A percentile compares a stretch with the other conserved stretches of the same genome.
These are phyloP conservation scores for Fusarium sp. DNA, from an alignment of 2,329 filamentous ascomycete species.

Conservation along the genomic window DNA sequence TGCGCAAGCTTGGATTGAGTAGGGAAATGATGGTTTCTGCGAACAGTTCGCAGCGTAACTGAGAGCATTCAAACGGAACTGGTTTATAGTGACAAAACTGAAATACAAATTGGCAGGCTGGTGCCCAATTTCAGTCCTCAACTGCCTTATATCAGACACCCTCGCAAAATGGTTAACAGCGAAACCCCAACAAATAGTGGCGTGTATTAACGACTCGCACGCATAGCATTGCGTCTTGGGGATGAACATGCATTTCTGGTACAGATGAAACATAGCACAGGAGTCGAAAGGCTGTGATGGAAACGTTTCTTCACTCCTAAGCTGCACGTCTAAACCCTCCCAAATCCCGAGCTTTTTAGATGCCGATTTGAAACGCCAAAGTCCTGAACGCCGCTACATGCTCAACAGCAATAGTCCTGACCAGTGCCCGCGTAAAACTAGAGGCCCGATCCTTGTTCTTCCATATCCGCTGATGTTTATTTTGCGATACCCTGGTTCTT, in stretches of 20 bases:
- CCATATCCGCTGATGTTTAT: constrained; percentile 28
- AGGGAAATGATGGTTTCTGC: not conserved
- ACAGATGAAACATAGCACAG: constrained; percentile 18
- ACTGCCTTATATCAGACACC: not conserved
- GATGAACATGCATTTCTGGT: not conserved
- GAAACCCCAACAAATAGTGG: constrained; percentile 13
- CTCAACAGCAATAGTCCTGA: constrained; percentile 31
- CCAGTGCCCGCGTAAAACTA: constrained; percentile 18
- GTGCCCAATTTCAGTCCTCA: not conserved
- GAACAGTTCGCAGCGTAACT: not conserved
- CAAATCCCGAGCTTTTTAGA: constrained; percentile 39
- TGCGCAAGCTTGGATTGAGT: not conserved
- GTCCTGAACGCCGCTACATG: constrained; percentile 49
- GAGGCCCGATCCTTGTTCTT: constrained; percentile 8
- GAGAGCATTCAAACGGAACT: not conserved
- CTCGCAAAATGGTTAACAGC: not conserved
- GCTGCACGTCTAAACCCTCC: constrained; percentile 31
- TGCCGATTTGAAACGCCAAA: constrained; percentile 47
- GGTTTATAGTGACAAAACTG: not conserved
- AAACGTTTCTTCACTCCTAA: constrained; percentile 38
- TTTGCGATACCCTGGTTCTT: constrained; percentile 66
- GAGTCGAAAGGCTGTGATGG: constrained; percentile 30
- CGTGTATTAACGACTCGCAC: constrained; percentile 37
- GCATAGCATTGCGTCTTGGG: not conserved
- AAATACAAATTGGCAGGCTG: not conserved